Evolutionary conservation across 306 rosid genomes (phyloP), one percentile per base, ranked within the genome.

Genomic region (Quercus variabilis): DNA sequence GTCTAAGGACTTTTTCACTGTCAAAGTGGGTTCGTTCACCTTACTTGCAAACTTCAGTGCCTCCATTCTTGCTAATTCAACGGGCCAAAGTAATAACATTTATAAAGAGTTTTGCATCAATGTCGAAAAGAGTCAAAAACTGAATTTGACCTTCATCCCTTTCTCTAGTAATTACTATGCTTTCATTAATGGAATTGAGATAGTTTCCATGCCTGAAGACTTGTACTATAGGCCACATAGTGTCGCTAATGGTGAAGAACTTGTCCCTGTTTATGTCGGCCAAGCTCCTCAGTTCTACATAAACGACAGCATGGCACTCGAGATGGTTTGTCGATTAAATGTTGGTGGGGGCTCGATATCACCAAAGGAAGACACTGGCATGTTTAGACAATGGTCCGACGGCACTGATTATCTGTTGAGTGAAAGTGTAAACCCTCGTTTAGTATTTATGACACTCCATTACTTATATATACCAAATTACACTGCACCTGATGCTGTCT

Each of bases 271-370:
- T 3, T 13, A 49, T 3, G 54, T 62, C 1, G 41, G 41, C 9
- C 38, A 4, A 17, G 4, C 18, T 18, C 1, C 0, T 31, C 0
- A 0, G 4, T 26, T 4, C 20, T 6, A 0, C 35, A 62, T 81
- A n/a, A 6, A 74, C 31, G 63, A 84, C 19, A 81, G 80, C 68
- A 26, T 74, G 35, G 71, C 86, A 55, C 51, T 87, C 77, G 88
- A 84, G 71, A 81, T 33, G 23, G 7, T 87, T 5, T 74, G 76
- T 17, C 79, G 88, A 84, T 12, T 84, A 26, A 76, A 81, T 13
- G 76, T 68, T 30, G 90, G 84, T 73, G 90, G 90, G 18, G 58
- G 74, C 28, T 73, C 6, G 3, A 79, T 84, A 70, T 6, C 74
- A 73, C 83, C 83, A n/a, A 31, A 11, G 49, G 41, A 79, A 2